phyloP scores from a whole-genome alignment of 345 rosid species.

The Eucalyptus curtisii region DNA sequence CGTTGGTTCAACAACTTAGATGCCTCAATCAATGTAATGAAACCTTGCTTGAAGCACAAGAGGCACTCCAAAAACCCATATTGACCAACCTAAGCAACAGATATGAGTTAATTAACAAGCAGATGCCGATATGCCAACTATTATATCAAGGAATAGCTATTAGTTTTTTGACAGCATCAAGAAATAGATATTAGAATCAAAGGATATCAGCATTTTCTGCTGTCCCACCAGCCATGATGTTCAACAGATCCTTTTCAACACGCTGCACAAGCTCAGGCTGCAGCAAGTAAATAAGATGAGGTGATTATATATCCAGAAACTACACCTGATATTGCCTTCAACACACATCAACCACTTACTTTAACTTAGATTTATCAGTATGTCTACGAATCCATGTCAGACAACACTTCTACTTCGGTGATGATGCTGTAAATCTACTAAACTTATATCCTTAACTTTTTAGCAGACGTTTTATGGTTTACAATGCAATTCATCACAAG shows the following conservation, averaged over 20 bases:
- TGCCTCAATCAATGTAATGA: neutral
- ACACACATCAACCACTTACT: neutral
- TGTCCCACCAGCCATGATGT: slow-evolving; percentile 85
- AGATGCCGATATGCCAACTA: neutral
- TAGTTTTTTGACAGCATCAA: neutral
- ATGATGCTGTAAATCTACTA: neutral
- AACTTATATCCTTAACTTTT: neutral
- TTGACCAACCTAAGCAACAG: neutral
- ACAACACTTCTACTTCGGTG: neutral
- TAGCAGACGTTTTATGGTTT: neutral
- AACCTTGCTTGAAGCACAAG: neutral
- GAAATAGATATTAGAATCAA: neutral
- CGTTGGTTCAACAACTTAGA: neutral
- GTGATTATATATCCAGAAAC: neutral
- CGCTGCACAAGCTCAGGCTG: slow-evolving; percentile 98
- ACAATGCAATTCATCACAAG: neutral
- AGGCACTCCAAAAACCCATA: neutral
- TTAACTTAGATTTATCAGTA: neutral
- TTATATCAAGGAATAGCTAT: neutral
- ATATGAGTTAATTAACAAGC: neutral
- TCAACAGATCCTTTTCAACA: slow-evolving; percentile 78
- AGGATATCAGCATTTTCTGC: slow-evolving; percentile 75
- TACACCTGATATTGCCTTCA: neutral
- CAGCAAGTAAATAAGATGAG: slow-evolving; percentile 1
- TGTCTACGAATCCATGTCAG: neutral